phyloP scores from a whole-genome alignment of 1,284 basidiomycete species.

The Thecaphora thlaspeos region DNA sequence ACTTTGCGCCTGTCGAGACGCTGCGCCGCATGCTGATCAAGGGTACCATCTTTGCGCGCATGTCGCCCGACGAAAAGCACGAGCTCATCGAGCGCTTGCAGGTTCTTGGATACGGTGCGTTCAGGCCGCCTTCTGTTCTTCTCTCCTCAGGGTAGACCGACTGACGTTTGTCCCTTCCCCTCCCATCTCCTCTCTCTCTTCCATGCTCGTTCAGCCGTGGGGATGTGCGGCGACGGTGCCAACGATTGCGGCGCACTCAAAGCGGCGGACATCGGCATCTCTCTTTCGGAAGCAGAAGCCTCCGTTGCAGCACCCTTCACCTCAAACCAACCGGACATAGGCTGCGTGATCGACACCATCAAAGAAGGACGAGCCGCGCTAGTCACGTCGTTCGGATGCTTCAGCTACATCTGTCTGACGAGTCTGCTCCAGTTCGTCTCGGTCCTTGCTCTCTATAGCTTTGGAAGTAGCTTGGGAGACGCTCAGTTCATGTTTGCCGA shows the following conservation, averaged over 20 bases:
- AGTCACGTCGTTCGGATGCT: slow-evolving; percentile 97
- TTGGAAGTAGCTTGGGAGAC: slow-evolving; percentile 92
- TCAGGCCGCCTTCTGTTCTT: not conserved
- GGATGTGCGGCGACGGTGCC: slow-evolving; percentile 98
- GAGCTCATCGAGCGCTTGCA: slow-evolving; percentile 95
- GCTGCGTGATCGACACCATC: slow-evolving; percentile 94
- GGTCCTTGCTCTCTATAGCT: slow-evolving; percentile 89
- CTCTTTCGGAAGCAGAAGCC: slow-evolving; percentile 94
- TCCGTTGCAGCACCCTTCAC: slow-evolving; percentile 99
- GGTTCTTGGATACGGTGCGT: slow-evolving; percentile 74
- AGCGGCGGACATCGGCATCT: slow-evolving; percentile 96
- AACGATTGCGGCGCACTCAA: slow-evolving; percentile 99
- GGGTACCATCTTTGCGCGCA: slow-evolving; percentile 92
- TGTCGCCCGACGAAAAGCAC: slow-evolving; percentile 99
- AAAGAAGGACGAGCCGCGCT: slow-evolving; percentile 83
- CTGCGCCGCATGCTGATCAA: slow-evolving; percentile 77
- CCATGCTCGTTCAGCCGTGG: no score
- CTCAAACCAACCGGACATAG: slow-evolving; percentile 87
- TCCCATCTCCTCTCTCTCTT: no score
- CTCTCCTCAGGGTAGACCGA: not conserved
- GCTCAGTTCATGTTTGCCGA: slow-evolving; percentile 78
- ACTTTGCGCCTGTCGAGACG: slow-evolving; percentile 81
- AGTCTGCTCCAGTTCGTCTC: slow-evolving; percentile 64
- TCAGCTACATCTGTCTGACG: slow-evolving; percentile 79
- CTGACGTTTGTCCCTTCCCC: no score